Evolutionary conservation across 2,329 filamentous ascomycete genomes (phyloP).

Genomic region (Pestalotiopsis sp.): DNA sequence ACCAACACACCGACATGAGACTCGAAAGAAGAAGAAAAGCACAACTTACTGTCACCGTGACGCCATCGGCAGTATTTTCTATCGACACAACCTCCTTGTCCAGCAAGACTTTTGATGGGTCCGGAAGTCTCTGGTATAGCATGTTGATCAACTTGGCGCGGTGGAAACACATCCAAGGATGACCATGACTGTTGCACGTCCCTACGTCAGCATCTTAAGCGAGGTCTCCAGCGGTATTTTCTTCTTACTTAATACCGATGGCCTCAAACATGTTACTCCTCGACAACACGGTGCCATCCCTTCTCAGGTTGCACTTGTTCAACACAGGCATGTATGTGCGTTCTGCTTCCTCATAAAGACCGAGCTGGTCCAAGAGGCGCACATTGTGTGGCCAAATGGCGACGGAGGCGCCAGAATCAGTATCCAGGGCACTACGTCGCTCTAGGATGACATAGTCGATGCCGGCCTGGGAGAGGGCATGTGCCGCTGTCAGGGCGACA

Average conservation of each 20-base stretch:
- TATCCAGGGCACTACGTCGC: slow-evolving; percentile 20
- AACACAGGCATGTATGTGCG: slow-evolving; percentile 14
- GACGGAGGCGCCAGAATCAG: slow-evolving; percentile 22
- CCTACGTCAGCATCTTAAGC: slow-evolving; percentile 6
- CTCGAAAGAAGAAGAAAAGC: slow-evolving; percentile 11
- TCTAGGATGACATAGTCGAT: slow-evolving; percentile 31
- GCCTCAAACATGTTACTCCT: slow-evolving; percentile 16
- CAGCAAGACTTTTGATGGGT: slow-evolving; percentile 11
- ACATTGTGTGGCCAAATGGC: slow-evolving; percentile 25
- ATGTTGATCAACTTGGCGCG: slow-evolving; percentile 23
- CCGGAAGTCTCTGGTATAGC: slow-evolving; percentile 21
- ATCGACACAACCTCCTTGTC: slow-evolving; percentile 14
- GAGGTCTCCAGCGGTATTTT: slow-evolving; percentile 3
- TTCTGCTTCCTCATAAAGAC: slow-evolving; percentile 15
- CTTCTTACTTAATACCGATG: slow-evolving; percentile 13
- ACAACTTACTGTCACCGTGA: slow-evolving; percentile 9
- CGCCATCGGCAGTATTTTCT: slow-evolving; percentile 9
- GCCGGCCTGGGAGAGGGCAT: slow-evolving; percentile 24
- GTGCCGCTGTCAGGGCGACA: slow-evolving; percentile 25
- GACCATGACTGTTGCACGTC: slow-evolving; percentile 21
- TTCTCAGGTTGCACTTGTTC: slow-evolving; percentile 12
- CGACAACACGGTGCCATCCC: slow-evolving; percentile 13
- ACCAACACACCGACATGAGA: slow-evolving; percentile 15
- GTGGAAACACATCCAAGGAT: slow-evolving; percentile 20
- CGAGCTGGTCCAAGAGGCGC: slow-evolving; percentile 28